phyloP scores from a whole-genome alignment of 192 early-diverging fungal species.

The Coemansia sp. region DNA sequence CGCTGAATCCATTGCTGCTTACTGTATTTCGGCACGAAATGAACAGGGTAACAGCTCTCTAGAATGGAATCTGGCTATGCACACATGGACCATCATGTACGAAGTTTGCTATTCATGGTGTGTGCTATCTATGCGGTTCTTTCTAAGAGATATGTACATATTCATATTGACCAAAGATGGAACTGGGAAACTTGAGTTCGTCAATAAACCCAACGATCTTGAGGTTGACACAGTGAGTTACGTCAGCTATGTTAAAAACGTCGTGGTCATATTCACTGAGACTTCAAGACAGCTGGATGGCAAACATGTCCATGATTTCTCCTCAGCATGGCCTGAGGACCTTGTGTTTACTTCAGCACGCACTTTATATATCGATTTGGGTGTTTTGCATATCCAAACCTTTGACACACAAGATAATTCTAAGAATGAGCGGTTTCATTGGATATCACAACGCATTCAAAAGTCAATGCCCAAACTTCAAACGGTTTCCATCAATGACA shows the following conservation, averaged over 20 bases:
- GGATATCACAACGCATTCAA: background rate
- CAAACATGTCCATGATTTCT: background rate
- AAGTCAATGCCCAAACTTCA: background rate
- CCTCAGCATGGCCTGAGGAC: background rate
- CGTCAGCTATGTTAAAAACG: background rate
- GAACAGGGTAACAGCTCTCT: too few relatives aligned
- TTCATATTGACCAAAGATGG: background rate
- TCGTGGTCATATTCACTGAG: background rate
- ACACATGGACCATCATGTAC: background rate
- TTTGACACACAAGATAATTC: background rate
- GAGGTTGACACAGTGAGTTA: background rate
- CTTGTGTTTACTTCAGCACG: background rate
- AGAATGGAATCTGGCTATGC: background rate
- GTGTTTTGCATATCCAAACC: background rate
- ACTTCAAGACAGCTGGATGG: background rate
- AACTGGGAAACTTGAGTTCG: background rate
- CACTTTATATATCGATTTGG: background rate
- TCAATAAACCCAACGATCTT: background rate
- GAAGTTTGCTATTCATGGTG: background rate
- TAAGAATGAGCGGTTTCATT: background rate
- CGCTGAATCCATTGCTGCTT: background rate
- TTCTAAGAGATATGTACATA: background rate
- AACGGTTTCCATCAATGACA: background rate
- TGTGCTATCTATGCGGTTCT: background rate
- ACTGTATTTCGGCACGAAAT: background rate